phyloP scores from a whole-genome alignment of 305 asterid species.

The Nicotiana rustica region DNA sequence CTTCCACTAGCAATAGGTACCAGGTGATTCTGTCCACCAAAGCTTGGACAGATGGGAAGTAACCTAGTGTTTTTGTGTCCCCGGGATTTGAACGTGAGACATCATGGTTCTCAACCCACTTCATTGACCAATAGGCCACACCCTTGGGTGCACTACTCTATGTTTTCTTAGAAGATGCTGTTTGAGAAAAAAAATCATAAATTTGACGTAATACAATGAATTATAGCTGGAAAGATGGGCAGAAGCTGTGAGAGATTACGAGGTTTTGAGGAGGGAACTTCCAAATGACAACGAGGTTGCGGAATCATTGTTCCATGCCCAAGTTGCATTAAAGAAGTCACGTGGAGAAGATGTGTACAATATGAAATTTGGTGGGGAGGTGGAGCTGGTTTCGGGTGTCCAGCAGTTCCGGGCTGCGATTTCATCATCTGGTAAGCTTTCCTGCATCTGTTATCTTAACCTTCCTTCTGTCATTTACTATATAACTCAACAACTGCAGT shows the following conservation, averaged over 20 bases:
- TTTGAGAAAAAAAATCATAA: neutral
- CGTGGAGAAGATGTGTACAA: constrained; percentile 67
- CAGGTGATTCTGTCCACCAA: no score
- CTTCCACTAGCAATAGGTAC: no score
- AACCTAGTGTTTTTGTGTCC: no score
- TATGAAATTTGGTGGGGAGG: constrained; percentile 73
- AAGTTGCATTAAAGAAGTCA: constrained; percentile 63
- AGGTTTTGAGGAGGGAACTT: constrained; percentile 60
- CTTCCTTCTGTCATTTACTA: neutral
- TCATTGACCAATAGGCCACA: no score
- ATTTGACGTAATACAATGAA: neutral
- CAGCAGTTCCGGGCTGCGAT: constrained; percentile 72
- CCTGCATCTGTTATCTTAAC: neutral
- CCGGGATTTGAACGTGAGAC: no score
- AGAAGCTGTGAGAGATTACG: constrained; percentile 76
- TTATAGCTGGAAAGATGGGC: constrained; percentile 75
- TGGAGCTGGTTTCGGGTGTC: constrained; percentile 59
- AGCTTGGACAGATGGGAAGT: no score
- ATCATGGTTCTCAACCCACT: no score
- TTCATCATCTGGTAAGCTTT: constrained; percentile 57
- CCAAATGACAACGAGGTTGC: constrained; percentile 72
- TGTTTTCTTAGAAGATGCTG: neutral
- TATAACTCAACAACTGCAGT: neutral
- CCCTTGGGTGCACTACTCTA: neutral
- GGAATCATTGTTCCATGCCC: constrained; percentile 62